Conservation (phyloP, 495 filamentous ascomycete species). For the Hypoxylon fragiforme region DNA sequence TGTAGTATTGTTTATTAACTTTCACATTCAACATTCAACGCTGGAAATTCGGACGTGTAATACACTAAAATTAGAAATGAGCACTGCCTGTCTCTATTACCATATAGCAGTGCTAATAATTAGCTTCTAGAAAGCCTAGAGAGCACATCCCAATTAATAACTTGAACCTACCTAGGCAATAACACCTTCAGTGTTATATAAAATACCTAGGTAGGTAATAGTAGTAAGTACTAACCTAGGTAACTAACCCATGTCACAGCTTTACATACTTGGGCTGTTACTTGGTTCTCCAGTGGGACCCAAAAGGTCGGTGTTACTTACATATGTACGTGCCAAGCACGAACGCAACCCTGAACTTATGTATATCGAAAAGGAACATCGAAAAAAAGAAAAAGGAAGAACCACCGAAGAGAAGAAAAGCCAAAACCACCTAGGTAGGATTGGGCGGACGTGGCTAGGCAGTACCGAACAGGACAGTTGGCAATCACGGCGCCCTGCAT, state of each 20-base stretch:
- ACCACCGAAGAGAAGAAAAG: not conserved
- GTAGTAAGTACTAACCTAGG: no score
- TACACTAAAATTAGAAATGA: no score
- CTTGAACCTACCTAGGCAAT: not conserved
- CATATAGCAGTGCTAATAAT: no score
- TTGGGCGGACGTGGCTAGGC: constrained; percentile 16
- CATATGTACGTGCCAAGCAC: constrained; percentile 23
- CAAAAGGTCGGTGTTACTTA: constrained; percentile 10
- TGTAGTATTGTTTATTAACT: not conserved
- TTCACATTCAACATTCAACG: not conserved
- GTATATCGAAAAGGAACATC: not conserved
- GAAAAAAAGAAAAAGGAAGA: not conserved
- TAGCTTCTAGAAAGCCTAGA: no score
- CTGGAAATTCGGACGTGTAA: no score
- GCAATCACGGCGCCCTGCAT: constrained; percentile 24
- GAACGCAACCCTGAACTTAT: constrained; percentile 7
- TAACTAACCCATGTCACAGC: no score
- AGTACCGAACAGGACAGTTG: constrained; percentile 23
- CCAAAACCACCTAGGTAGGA: constrained; percentile 4
- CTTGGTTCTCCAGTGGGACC: constrained; percentile 2
- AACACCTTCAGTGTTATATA: not conserved
- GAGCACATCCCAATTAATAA: no score
- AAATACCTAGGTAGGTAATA: no score
- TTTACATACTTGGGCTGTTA: no score
- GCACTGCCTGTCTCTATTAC: no score